Percentiles rank a stretch among this genome's conserved stretches.
These are phyloP conservation scores for Aspergillus ustus DNA, from an alignment of 2,329 filamentous ascomycete species.

Conservation along the genomic window DNA sequence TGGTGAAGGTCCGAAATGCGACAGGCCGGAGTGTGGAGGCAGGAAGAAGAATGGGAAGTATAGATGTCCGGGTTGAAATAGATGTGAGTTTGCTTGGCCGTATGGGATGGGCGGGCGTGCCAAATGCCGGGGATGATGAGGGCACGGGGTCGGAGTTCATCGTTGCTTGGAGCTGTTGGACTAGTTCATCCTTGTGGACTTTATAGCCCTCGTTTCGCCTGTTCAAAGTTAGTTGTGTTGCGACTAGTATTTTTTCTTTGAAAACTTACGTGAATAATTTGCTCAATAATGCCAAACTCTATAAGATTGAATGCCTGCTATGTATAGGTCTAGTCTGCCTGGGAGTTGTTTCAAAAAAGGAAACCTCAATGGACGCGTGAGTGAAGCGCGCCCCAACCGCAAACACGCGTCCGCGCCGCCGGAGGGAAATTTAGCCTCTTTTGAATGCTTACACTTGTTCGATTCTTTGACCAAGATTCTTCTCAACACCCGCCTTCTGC, in stretches of 20 bases:
- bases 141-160: constrained; percentile 65
- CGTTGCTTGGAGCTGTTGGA: constrained; percentile 12
- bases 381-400: background rate
- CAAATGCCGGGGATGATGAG: constrained; percentile 89
- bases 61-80: constrained; percentile 62
- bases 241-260: background rate
- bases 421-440: background rate
- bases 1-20: constrained; percentile 94
- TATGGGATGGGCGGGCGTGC: constrained; percentile 80
- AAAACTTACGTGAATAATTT: background rate
- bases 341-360: background rate
- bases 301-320: too few relatives aligned
- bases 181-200: background rate
- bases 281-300: background rate
- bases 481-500: background rate
- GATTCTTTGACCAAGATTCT: background rate
- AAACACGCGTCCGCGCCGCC: background rate
- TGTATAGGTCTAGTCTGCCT: background rate
- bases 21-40: constrained; percentile 84
- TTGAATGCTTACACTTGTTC: background rate
- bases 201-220: background rate
- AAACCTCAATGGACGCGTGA: constrained; percentile 9
- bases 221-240: background rate
- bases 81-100: constrained; percentile 44
- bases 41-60: constrained; percentile 87